Evolutionary conservation across 2,329 filamentous ascomycete species (phyloP).

Genomic region (Huntiella moniliformis): DNA sequence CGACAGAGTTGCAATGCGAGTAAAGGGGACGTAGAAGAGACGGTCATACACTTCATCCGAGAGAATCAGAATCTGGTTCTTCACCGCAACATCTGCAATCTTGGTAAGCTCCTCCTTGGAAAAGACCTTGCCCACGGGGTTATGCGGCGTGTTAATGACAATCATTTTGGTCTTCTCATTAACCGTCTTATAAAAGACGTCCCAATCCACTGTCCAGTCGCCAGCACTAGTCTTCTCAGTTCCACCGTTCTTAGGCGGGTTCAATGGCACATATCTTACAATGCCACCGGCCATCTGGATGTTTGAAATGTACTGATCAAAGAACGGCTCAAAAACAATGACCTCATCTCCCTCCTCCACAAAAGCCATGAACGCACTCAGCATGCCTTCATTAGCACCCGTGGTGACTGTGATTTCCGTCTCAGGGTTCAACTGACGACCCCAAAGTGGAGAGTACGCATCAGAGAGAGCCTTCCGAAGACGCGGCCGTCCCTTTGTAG

Average conservation of each 20-base stretch:
- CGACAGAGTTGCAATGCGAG: conserved; percentile 73
- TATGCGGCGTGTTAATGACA: conserved; percentile 72
- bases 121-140: conserved; percentile 93
- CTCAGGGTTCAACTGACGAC: conserved; percentile 62
- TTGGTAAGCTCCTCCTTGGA: conserved; percentile 62
- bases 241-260: conserved; percentile 66
- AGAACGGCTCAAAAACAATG: conserved; percentile 96
- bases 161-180: conserved; percentile 89
- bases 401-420: conserved; percentile 92
- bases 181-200: conserved; percentile 62
- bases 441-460: conserved; percentile 81
- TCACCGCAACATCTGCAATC: conserved; percentile 77
- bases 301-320: conserved; percentile 98
- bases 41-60: conserved; percentile 90
- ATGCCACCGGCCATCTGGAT: conserved; percentile 96
- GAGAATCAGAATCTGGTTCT: conserved; percentile 85
- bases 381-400: conserved; percentile 76
- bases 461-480: conserved; percentile 85
- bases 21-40: conserved; percentile 89
- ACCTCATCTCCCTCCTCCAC: conserved; percentile 90
- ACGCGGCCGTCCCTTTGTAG: conserved; percentile 78
- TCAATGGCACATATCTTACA: conserved; percentile 87
- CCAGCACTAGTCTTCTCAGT: conserved; percentile 64
- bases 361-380: conserved; percentile 95
- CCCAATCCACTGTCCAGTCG: conserved; percentile 77